Conservation (phyloP, 306 rosid species). For the Cucumis hystrix region DNA sequence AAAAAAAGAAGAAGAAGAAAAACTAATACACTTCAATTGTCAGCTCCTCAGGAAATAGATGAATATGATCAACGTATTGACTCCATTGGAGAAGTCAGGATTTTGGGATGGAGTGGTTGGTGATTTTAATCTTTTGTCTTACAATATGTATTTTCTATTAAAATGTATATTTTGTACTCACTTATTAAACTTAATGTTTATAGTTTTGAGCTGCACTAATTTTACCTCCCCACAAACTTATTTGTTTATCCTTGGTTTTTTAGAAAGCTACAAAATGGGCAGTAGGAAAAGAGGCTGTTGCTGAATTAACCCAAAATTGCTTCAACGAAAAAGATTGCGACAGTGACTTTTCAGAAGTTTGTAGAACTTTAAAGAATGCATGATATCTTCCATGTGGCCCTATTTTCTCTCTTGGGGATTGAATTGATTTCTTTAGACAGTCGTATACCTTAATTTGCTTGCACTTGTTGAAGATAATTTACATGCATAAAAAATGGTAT, state of each 20-base stretch:
- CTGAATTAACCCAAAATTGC: slow-evolving; percentile 88
- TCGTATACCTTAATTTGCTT: background rate
- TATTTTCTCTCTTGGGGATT: background rate
- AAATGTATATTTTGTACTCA: background rate
- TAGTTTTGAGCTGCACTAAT: background rate
- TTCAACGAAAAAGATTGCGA: slow-evolving; percentile 81
- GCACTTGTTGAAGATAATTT: background rate
- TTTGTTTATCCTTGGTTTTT: background rate
- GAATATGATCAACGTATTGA: slow-evolving; percentile 92
- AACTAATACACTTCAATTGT: slow-evolving; percentile 12
- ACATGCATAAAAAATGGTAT: background rate
- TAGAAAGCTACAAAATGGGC: slow-evolving; percentile 99
- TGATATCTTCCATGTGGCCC: background rate
- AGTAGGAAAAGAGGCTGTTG: slow-evolving; percentile 90
- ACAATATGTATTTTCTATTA: background rate
- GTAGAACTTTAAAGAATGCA: slow-evolving; percentile 91
- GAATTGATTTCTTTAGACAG: background rate
- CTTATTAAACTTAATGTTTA: background rate
- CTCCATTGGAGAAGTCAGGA: slow-evolving; percentile 93
- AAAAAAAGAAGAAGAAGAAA: too few relatives aligned
- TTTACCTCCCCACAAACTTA: background rate
- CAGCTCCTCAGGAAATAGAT: slow-evolving; percentile 89
- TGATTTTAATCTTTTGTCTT: slow-evolving; percentile 14
- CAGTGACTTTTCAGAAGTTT: slow-evolving; percentile 91
- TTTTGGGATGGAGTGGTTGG: slow-evolving; percentile 99